Conservation (phyloP, 1,284 basidiomycete genomes). For the Tausonia pullulans region DNA sequence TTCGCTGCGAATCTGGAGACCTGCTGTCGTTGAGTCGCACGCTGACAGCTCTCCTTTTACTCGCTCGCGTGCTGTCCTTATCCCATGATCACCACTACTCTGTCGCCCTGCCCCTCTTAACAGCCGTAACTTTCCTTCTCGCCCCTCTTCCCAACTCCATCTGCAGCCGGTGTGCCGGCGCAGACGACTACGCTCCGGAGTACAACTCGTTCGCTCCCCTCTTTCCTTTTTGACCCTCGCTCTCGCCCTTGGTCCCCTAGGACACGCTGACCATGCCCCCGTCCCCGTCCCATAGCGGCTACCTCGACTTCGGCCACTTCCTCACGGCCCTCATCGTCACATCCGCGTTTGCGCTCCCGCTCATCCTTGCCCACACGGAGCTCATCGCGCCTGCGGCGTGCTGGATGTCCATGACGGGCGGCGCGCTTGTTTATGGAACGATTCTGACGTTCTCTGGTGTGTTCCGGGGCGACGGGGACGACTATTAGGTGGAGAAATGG, state of each 20-base stretch:
- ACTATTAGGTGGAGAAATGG: too few relatives aligned
- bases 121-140: slow-evolving; percentile 87
- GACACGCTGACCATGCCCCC: neutral
- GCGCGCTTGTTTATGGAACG: slow-evolving; percentile 88
- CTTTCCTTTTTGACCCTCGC: neutral
- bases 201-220: slow-evolving; percentile 35
- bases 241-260: slow-evolving; percentile 6
- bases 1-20: too few relatives aligned
- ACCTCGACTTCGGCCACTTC: slow-evolving; percentile 89
- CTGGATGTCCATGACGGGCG: slow-evolving; percentile 88
- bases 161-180: slow-evolving; percentile 40
- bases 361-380: slow-evolving; percentile 83
- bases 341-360: slow-evolving; percentile 83
- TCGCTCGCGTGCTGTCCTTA: neutral
- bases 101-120: neutral
- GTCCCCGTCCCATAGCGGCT: slow-evolving; percentile 43
- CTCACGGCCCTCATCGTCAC: slow-evolving; percentile 82
- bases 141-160: slow-evolving; percentile 92
- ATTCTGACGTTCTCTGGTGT: slow-evolving; percentile 76
- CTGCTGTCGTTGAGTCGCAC: neutral
- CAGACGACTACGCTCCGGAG: slow-evolving; percentile 44
- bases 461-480: slow-evolving; percentile 36
- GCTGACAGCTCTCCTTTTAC: neutral
- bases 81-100: neutral
- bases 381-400: slow-evolving; percentile 77